These are phyloP conservation scores for Phytophthora pseudosyringae DNA, from an alignment of 352 stramenopile species.

Conservation along the genomic window DNA sequence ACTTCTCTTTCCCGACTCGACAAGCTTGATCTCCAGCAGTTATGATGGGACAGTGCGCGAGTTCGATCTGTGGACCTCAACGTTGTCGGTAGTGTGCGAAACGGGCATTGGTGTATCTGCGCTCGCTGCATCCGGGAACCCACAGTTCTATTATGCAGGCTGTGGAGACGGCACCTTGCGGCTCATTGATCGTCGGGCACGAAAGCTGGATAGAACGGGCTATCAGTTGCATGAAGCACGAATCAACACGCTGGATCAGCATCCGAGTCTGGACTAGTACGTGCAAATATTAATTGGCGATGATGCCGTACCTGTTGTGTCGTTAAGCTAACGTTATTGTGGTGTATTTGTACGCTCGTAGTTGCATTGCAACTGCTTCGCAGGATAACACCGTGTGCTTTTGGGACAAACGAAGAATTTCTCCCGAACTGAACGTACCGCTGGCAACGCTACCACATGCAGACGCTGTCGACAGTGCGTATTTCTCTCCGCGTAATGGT, in stretches of 20 bases:
- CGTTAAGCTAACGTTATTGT: background rate
- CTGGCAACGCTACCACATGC: conserved; percentile 55
- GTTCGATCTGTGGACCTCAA: conserved; percentile 57
- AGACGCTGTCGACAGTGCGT: conserved; percentile 71
- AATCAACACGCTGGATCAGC: conserved; percentile 76
- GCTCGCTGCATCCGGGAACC: conserved; percentile 30
- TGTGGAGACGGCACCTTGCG: conserved; percentile 60
- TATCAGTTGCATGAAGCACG: conserved; percentile 67
- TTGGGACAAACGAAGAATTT: conserved; percentile 70
- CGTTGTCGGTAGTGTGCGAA: conserved; percentile 55
- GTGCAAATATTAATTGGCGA: conserved; percentile 40
- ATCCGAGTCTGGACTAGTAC: conserved; percentile 44
- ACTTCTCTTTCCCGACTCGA: conserved; percentile 60
- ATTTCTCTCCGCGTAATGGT: conserved; percentile 69
- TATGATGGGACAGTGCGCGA: conserved; percentile 63
- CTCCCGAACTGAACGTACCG: conserved; percentile 35
- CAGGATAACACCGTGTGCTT: conserved; percentile 68
- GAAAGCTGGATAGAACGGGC: conserved; percentile 10
- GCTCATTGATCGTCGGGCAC: conserved; percentile 49
- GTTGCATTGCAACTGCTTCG: conserved; percentile 71
- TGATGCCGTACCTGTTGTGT: background rate
- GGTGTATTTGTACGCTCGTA: conserved; percentile 19
- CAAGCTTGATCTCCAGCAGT: conserved; percentile 65
- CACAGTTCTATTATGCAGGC: conserved; percentile 47
- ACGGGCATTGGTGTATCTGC: conserved; percentile 48